phyloP scores from a whole-genome alignment of 768 basidiomycete species.

The Favolaschia claudopus region DNA sequence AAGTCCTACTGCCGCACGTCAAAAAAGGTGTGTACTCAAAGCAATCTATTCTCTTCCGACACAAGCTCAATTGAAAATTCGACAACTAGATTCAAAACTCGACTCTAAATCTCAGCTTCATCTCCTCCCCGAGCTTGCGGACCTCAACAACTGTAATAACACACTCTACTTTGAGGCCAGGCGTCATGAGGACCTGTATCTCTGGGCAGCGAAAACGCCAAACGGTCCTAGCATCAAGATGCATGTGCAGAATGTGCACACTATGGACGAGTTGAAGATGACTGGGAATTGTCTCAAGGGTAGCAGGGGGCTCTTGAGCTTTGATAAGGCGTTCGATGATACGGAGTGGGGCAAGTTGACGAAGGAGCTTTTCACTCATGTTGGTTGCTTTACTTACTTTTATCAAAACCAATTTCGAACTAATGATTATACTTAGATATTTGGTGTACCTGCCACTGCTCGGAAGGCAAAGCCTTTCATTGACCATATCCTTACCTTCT shows the following conservation, averaged over 20 bases:
- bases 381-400: slow-evolving; percentile 47
- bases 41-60: neutral
- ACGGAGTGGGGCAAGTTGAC: slow-evolving; percentile 86
- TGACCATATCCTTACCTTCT: slow-evolving; percentile 97
- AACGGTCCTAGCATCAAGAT: slow-evolving; percentile 98
- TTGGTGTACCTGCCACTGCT: slow-evolving; percentile 91
- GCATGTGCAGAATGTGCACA: slow-evolving; percentile 98
- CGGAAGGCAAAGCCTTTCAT: slow-evolving; percentile 95
- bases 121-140: slow-evolving; percentile 94
- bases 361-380: slow-evolving; percentile 95
- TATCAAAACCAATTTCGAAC: neutral
- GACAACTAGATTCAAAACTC: slow-evolving; percentile 84
- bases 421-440: slow-evolving; percentile 66
- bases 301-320: slow-evolving; percentile 89
- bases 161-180: slow-evolving; percentile 97
- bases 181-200: slow-evolving; percentile 92
- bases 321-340: slow-evolving; percentile 90
- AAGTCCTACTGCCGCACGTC: slow-evolving; percentile 88
- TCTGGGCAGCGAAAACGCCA: slow-evolving; percentile 97
- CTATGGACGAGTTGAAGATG: slow-evolving; percentile 99
- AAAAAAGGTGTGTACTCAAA: slow-evolving; percentile 78
- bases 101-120: slow-evolving; percentile 95
- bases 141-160: slow-evolving; percentile 98
- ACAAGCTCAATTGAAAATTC: slow-evolving; percentile 2
- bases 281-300: slow-evolving; percentile 99